Evolutionary conservation across 1,284 basidiomycete species (phyloP), one percentile per base, ranked within the genome.

Genomic region (Porogramme epimiltina): DNA sequence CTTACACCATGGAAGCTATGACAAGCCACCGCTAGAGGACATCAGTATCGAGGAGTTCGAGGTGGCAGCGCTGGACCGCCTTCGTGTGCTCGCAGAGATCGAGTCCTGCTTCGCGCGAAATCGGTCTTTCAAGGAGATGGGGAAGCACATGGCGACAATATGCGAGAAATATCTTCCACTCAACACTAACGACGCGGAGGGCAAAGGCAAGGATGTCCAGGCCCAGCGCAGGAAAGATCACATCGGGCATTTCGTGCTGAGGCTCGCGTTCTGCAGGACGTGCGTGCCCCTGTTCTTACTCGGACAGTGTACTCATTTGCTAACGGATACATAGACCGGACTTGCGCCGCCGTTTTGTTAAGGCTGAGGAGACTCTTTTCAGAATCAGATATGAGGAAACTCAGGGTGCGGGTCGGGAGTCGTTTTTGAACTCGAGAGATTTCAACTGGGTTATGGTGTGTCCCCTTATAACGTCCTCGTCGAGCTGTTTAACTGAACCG

Each of bases 1-100:
- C 16, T 39, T 26, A n/a, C 3, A 11, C 9, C 47, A 8, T 48
- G 28, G 13, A 56, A 95, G 93, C 72, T 98, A 99, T 66, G 84
- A 93, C 56, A 74, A 71, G n/a, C 92, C 95, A 13, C 96, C 96
- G 5, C 67, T 81, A 15, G 87, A 89, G 42, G 95, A 99, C 63
- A 89, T 99, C 25, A 96, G 95, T 1, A 80, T 99, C 19, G 97
- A 99, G 66, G 92, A 98, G 59, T 99, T 99, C 62, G 97, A 99
- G 72, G 87, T 81, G 3, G 93, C 84, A 69, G 97, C 96, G 0
- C 81, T 99, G 20, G 87, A 96, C 60, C 80, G 97, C 25, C 79
- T 99, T 36, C 85, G 89, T 47, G 84, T 99, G 18, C 80, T 99
- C 6, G 91, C 95, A 5, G 94, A 98, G 69, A 97, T 99, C 58